A percentile compares a stretch with the other conserved stretches of the same genome.
phyloP scores from a whole-genome alignment of 2,329 filamentous ascomycete genomes.

The Exophiala oligosperma region DNA sequence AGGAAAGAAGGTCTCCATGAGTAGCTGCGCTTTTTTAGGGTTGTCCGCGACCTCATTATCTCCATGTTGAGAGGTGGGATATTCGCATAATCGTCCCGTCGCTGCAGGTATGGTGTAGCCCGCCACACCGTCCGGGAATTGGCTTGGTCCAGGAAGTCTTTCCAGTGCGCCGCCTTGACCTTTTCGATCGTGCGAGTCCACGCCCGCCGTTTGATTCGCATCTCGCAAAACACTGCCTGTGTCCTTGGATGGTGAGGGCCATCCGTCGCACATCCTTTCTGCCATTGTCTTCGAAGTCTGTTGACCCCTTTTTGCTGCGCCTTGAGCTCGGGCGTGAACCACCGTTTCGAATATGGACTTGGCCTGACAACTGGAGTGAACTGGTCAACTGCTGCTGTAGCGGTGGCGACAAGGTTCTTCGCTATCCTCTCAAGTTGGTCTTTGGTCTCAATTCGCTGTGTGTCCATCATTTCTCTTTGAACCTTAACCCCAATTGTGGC shows the following conservation, averaged over 20 bases:
- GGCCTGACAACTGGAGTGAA: neutral
- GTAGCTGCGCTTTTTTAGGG: slow-evolving; percentile 22
- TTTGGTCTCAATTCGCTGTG: too few species aligned
- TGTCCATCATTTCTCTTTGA: too few species aligned
- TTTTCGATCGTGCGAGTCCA: slow-evolving; percentile 24
- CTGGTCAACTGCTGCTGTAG: too few species aligned
- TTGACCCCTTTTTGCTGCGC: slow-evolving; percentile 28
- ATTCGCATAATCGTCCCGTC: slow-evolving; percentile 16
- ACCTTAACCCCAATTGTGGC: too few species aligned
- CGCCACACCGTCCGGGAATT: slow-evolving; percentile 24
- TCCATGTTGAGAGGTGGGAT: slow-evolving; percentile 22
- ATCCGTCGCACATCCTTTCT: slow-evolving; percentile 16
- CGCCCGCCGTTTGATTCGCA: slow-evolving; percentile 11
- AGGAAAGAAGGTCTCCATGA: slow-evolving; percentile 26
- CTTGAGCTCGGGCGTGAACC: slow-evolving; percentile 31
- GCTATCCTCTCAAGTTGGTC: too few species aligned
- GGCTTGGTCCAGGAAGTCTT: slow-evolving; percentile 30
- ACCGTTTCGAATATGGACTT: slow-evolving; percentile 29
- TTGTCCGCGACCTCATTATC: slow-evolving; percentile 23
- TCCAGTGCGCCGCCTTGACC: slow-evolving; percentile 2
- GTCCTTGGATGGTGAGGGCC: slow-evolving; percentile 2
- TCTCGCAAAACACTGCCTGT: slow-evolving; percentile 10
- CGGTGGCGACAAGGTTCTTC: too few species aligned
- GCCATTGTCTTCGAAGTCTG: slow-evolving; percentile 23
- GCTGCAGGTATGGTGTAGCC: slow-evolving; percentile 14